Evolutionary conservation across 371 early-diverging fungal genomes (phyloP).

Genomic region (Syncephalastrum monosporum): DNA sequence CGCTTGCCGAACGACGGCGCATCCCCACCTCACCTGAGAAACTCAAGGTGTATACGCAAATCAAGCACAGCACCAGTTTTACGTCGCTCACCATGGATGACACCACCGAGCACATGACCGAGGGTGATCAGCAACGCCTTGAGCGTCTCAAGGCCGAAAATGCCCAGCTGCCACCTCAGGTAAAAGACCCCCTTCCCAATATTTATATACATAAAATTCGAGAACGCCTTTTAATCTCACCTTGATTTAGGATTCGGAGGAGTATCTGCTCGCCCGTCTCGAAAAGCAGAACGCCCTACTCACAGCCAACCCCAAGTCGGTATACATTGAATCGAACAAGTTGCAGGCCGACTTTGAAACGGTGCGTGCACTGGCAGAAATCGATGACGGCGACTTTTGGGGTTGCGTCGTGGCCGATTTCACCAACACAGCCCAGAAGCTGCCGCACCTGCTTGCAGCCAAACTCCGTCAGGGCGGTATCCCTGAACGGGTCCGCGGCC

Average conservation of each 20-base stretch:
- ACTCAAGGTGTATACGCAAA: conserved; percentile 20
- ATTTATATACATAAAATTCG: not conserved
- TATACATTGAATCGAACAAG: conserved; percentile 59
- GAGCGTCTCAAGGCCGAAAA: conserved; percentile 40
- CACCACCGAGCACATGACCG: conserved; percentile 13
- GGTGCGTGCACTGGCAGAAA: conserved; percentile 28
- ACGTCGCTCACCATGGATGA: conserved; percentile 13
- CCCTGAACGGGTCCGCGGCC: conserved; percentile 82
- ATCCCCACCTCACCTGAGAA: conserved; percentile 23
- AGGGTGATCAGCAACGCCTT: conserved; percentile 4
- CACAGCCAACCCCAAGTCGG: conserved; percentile 58
- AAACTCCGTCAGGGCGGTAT: conserved; percentile 82
- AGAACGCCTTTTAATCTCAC: not conserved
- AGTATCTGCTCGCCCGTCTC: conserved; percentile 54
- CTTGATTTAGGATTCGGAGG: conserved; percentile 49
- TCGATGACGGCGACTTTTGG: conserved; percentile 92
- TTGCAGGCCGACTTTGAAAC: conserved; percentile 56
- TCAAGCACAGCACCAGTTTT: not conserved
- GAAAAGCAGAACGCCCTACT: conserved; percentile 62
- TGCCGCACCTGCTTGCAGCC: conserved; percentile 62
- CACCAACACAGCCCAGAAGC: conserved; percentile 56
- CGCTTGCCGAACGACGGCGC: conserved; percentile 23
- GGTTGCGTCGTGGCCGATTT: conserved; percentile 85
- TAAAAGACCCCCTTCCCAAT: conserved; percentile 10
- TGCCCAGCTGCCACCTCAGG: conserved; percentile 47